Conservation (phyloP, 2,329 filamentous ascomycete genomes). For the Cryphonectria carpinicola region DNA sequence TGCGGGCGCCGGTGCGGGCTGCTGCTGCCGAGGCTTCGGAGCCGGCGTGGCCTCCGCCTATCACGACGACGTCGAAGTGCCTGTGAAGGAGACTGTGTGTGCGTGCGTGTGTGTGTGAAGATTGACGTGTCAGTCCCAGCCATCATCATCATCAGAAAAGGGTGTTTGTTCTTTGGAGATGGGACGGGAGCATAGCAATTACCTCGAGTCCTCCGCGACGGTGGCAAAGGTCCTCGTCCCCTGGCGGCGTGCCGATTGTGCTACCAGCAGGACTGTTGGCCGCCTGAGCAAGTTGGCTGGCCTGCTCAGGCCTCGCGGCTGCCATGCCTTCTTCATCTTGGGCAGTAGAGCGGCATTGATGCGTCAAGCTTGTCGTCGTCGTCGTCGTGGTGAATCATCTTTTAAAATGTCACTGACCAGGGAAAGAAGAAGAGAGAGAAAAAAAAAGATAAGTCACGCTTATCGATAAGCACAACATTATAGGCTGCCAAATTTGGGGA, state of each 20-base stretch:
- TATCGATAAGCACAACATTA: slow-evolving; percentile 14
- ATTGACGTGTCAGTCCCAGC: background rate
- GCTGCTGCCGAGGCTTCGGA: slow-evolving; percentile 92
- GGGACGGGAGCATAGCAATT: background rate
- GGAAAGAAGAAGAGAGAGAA: background rate
- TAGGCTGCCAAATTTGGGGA: background rate
- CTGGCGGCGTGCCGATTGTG: slow-evolving; percentile 25
- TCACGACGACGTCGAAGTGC: slow-evolving; percentile 88
- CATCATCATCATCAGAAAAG: background rate
- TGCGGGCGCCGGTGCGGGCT: slow-evolving; percentile 84
- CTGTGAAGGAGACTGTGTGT: slow-evolving; percentile 43
- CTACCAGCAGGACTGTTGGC: slow-evolving; percentile 10
- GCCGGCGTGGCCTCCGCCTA: slow-evolving; percentile 94
- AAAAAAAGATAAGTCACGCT: background rate
- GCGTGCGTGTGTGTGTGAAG: background rate
- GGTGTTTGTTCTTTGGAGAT: too few relatives aligned
- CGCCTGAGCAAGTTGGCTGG: slow-evolving; percentile 30
- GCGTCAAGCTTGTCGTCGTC: background rate
- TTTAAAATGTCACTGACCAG: background rate
- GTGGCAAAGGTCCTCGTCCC: slow-evolving; percentile 38
- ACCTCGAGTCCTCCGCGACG: slow-evolving; percentile 40
- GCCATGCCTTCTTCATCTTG: slow-evolving; percentile 40
- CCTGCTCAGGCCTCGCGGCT: slow-evolving; percentile 35
- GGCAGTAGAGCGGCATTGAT: slow-evolving; percentile 9
- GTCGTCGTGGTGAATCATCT: background rate